Conservation (phyloP, 2,329 filamentous ascomycete genomes). For the Colletotrichum noveboracense region DNA sequence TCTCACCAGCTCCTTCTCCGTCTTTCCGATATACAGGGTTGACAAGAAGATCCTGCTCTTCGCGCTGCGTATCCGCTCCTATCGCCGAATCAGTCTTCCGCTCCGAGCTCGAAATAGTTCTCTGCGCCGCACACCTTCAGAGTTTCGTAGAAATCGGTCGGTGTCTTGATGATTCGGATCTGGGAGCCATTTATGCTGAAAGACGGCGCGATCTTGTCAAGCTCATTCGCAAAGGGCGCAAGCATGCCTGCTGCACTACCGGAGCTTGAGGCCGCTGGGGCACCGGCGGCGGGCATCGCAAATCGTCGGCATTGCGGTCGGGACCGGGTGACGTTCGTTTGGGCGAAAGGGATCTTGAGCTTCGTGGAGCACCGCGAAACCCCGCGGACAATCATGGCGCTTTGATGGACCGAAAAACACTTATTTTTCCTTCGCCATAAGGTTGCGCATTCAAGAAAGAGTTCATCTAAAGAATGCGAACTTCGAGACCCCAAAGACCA, state of each 20-base stretch:
- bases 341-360: constrained; percentile 21
- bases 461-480: background rate
- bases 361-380: constrained; percentile 33
- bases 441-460: background rate
- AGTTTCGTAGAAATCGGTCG: constrained; percentile 88
- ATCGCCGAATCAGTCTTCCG: background rate
- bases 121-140: constrained; percentile 70
- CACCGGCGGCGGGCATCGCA: constrained; percentile 18
- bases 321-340: background rate
- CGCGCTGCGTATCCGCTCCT: constrained; percentile 83
- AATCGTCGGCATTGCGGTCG: constrained; percentile 22
- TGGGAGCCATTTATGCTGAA: constrained; percentile 85
- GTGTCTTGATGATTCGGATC: constrained; percentile 79
- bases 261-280: constrained; percentile 24
- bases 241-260: constrained; percentile 45
- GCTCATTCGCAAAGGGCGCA: constrained; percentile 67
- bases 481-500: constrained; percentile 2
- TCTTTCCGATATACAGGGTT: constrained; percentile 96
- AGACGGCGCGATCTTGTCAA: constrained; percentile 89
- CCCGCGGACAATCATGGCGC: constrained; percentile 38
- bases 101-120: background rate
- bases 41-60: constrained; percentile 85
- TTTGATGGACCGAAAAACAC: background rate
- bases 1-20: constrained; percentile 80
- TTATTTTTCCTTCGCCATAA: background rate